A percentile compares a stretch with the other conserved stretches of the same genome.
phyloP scores from a whole-genome alignment of 2,329 filamentous ascomycete species.

The Pseudocercospora eumusae region DNA sequence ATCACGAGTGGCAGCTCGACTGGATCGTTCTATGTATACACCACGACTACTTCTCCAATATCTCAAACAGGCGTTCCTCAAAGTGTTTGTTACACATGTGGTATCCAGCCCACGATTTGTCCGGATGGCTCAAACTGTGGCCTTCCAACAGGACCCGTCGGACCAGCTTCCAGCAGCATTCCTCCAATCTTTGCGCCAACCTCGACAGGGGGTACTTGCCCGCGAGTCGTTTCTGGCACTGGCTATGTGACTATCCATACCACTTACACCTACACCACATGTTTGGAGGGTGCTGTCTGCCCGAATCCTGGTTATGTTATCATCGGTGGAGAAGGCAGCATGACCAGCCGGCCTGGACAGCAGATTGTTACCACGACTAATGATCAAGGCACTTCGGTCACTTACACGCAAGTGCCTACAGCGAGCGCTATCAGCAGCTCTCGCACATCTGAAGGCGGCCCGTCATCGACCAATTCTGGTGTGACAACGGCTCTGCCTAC shows the following conservation, averaged over 20 bases:
- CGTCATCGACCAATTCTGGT: slow-evolving; percentile 2
- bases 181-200: neutral
- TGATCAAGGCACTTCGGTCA: slow-evolving; percentile 21
- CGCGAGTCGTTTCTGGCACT: slow-evolving; percentile 20
- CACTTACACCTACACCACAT: slow-evolving; percentile 38
- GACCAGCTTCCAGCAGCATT: neutral
- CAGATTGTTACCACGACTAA: slow-evolving; percentile 30
- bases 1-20: slow-evolving; percentile 25
- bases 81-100: slow-evolving; percentile 36
- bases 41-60: slow-evolving; percentile 19
- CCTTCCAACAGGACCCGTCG: neutral
- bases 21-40: slow-evolving; percentile 30
- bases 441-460: slow-evolving; percentile 14
- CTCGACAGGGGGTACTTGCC: slow-evolving; percentile 15
- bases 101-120: slow-evolving; percentile 15
- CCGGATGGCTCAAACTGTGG: neutral
- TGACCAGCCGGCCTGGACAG: slow-evolving; percentile 22
- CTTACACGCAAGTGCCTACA: slow-evolving; percentile 30
- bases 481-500: slow-evolving; percentile 26
- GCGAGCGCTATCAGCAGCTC: slow-evolving; percentile 16
- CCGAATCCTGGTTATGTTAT: slow-evolving; percentile 32
- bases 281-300: slow-evolving; percentile 35
- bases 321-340: slow-evolving; percentile 19
- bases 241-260: slow-evolving; percentile 39
- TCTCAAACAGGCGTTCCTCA: slow-evolving; percentile 15